A percentile compares a stretch with the other conserved stretches of the same genome.
Evolutionary conservation across 1,284 basidiomycete species (phyloP).

Genomic region (Cryptococcus sp.): DNA sequence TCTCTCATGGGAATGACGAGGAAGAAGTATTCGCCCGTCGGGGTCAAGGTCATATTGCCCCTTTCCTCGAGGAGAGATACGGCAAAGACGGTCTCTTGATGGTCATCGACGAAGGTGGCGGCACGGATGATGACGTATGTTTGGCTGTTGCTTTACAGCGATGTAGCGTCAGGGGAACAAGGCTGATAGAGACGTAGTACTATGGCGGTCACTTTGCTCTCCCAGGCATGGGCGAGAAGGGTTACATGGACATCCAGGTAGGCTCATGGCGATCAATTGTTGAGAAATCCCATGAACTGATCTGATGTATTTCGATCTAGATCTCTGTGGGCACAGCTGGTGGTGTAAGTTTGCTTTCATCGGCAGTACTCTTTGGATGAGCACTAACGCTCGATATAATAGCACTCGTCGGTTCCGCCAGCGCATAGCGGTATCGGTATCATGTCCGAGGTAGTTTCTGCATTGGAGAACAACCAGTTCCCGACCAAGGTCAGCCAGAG

Average conservation of each 20-base stretch:
- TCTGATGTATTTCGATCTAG: slow-evolving; percentile 20
- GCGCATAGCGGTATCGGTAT: slow-evolving; percentile 56
- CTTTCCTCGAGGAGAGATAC: slow-evolving; percentile 48
- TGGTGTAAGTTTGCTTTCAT: slow-evolving; percentile 33
- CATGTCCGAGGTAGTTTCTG: slow-evolving; percentile 49
- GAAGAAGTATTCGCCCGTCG: slow-evolving; percentile 50
- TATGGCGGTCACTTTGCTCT: slow-evolving; percentile 46
- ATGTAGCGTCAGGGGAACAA: too few species aligned
- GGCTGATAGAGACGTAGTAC: slow-evolving; percentile 24
- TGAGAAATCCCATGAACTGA: background rate
- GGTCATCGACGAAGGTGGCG: slow-evolving; percentile 53
- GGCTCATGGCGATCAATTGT: background rate
- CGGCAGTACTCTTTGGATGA: background rate
- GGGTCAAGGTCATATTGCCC: slow-evolving; percentile 50
- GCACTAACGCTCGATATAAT: background rate
- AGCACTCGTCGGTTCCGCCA: slow-evolving; percentile 55
- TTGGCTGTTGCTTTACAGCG: background rate
- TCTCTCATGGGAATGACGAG: slow-evolving; percentile 50
- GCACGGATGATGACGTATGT: slow-evolving; percentile 37
- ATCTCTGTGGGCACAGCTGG: slow-evolving; percentile 49
- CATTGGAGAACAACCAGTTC: slow-evolving; percentile 53
- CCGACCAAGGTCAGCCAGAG: slow-evolving; percentile 28
- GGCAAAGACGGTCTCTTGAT: slow-evolving; percentile 49
- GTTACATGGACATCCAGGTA: slow-evolving; percentile 46
- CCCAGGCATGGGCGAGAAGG: slow-evolving; percentile 48